Percentiles rank a stretch among this genome's conserved stretches.
phyloP scores from a whole-genome alignment of 345 rosid genomes.

The Pugionium dolabratum region DNA sequence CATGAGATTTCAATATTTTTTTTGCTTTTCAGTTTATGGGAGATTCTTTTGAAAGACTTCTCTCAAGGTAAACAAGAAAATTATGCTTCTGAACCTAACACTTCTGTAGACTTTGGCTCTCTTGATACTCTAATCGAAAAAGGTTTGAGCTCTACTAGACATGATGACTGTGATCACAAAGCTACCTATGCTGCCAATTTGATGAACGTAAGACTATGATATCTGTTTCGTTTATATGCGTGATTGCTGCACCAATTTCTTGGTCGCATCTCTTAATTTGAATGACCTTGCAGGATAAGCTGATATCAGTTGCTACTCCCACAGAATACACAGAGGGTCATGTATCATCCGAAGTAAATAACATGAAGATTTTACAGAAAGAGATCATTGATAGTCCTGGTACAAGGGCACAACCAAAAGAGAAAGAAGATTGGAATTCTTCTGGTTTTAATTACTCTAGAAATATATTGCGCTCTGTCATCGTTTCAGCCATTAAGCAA shows the following conservation, averaged over 20 bases:
- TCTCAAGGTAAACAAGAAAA: constrained; percentile 15
- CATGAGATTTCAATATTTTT: neutral
- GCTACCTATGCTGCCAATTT: neutral
- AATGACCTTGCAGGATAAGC: constrained; percentile 29
- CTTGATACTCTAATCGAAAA: constrained; percentile 7
- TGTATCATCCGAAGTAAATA: constrained; percentile 26
- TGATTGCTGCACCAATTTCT: constrained; percentile 16
- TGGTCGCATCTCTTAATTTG: constrained; percentile 8
- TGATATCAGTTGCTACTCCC: constrained; percentile 23
- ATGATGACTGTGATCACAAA: constrained; percentile 2
- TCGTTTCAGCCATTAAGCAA: constrained; percentile 32
- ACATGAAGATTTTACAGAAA: constrained; percentile 23
- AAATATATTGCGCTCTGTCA: constrained; percentile 28
- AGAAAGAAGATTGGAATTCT: constrained; percentile 14
- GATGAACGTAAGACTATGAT: constrained; percentile 31
- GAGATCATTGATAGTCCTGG: constrained; percentile 27
- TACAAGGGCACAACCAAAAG: constrained; percentile 11
- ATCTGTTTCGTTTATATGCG: constrained; percentile 2
- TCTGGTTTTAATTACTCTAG: constrained; percentile 24
- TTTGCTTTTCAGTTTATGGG: constrained; percentile 38
- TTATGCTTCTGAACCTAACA: constrained; percentile 18
- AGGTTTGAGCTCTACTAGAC: constrained; percentile 13
- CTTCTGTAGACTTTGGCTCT: constrained; percentile 23
- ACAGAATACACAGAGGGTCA: constrained; percentile 19
- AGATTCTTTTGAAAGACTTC: constrained; percentile 31